Evolutionary conservation across 768 basidiomycete species (phyloP), one percentile per base, ranked within the genome.

Genomic region (Leucogyrophana mollusca): DNA sequence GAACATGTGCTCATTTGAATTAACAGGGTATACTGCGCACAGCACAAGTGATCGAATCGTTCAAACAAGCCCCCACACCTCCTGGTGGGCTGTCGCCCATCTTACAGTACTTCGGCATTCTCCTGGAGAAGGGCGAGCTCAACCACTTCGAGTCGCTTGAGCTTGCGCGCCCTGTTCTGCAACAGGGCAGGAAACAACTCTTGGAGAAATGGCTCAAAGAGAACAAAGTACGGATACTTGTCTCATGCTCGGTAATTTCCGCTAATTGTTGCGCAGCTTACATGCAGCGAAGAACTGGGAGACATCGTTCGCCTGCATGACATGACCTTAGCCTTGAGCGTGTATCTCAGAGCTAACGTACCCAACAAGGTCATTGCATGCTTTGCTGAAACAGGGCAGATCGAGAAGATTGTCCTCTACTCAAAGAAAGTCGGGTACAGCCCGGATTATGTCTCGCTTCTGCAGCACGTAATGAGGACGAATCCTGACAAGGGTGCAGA

Each of bases 121-220:
- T 99, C n/a, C 77, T 99, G 35, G 96, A 98, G 76, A 96, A 94
- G 69, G 96, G 96, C 20, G 93, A 96, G 70, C 80, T 99, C 48
- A 99, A 99, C 68, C 93, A 95, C 63, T 80, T 87, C 8, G 96
- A 99, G 66, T 94, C 92, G 11, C 68, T 99, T 24, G 96, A 99
- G 65, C 80, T 99, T 37, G 96, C 96, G 1, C 83, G 94, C 38
- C 96, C 96, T 14, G 96, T 99, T 7, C 72, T 99, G 36, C 87
- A 90, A 55, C 96, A 99, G 70, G 93, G 93, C 27, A 83, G 93
- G 65, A 98, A 99, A 70, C 92, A 97, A 59, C 73, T 98, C 36
- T 74, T 99, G 13, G 96, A 99, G 74, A 98, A 98, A 60, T 99
- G 96, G 96, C 72, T 99, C 51, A 99, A 99, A 70, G 96, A 99